phyloP scores from a whole-genome alignment of 2,329 filamentous ascomycete genomes.

The Pseudogymnoascus destructans region DNA sequence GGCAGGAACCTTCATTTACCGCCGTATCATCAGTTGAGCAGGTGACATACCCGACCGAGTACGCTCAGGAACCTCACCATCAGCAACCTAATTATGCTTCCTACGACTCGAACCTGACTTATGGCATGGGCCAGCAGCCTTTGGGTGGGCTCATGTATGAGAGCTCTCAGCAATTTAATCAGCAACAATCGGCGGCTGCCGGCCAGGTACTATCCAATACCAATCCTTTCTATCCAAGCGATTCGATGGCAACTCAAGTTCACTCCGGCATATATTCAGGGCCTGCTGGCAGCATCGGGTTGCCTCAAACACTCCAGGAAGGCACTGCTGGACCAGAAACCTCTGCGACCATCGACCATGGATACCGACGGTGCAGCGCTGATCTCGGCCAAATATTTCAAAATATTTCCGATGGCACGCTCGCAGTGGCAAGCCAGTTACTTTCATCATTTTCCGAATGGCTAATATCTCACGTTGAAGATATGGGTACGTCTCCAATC shows the following conservation, averaged over 20 bases:
- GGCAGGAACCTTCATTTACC: not conserved
- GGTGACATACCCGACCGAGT: not conserved
- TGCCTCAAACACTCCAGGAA: not conserved
- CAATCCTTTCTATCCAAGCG: not conserved
- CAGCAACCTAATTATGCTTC: not conserved
- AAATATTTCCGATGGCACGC: conserved; percentile 43
- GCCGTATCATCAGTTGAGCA: conserved; percentile 5
- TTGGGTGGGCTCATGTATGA: not conserved
- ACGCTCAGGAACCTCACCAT: not conserved
- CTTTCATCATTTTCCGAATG: conserved; percentile 52
- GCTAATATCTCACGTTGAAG: conserved; percentile 50
- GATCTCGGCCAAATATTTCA: conserved; percentile 41
- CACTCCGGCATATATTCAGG: not conserved
- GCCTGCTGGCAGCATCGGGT: not conserved
- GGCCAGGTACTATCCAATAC: not conserved
- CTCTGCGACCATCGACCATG: not conserved
- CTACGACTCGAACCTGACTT: not conserved
- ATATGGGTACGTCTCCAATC: conserved; percentile 43
- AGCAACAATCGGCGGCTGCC: not conserved
- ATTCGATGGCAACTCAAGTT: not conserved
- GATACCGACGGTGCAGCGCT: not conserved
- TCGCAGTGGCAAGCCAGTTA: conserved; percentile 44
- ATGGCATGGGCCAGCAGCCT: not conserved
- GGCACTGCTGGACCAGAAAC: not conserved
- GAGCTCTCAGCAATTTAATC: not conserved